These are phyloP conservation scores for Trametes cinnabarina DNA, from an alignment of 768 basidiomycete species.

Conservation along the genomic window DNA sequence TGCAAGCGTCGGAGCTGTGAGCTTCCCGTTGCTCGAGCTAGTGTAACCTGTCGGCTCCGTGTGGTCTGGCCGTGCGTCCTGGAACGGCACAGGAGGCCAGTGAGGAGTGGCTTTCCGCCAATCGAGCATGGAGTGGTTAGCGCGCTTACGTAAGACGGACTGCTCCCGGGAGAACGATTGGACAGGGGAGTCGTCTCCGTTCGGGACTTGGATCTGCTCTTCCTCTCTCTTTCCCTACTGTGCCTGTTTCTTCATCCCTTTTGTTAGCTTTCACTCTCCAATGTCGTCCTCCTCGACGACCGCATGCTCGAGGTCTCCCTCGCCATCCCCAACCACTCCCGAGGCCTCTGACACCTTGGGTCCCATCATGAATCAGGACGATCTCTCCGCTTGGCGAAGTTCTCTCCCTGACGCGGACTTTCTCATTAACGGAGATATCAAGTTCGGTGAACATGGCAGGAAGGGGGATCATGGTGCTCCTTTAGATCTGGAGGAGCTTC, in stretches of 20 bases:
- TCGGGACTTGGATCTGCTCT: not conserved
- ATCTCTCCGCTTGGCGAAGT: constrained; percentile 58
- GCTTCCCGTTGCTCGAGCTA: no score
- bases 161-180: not conserved
- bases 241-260: not conserved
- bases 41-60: no score
- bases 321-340: constrained; percentile 69
- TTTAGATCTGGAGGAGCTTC: constrained; percentile 65
- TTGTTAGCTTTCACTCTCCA: constrained; percentile 2
- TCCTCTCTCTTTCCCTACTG: constrained; percentile 1
- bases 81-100: not conserved
- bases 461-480: constrained; percentile 43
- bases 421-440: constrained; percentile 37
- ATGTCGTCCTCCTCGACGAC: constrained; percentile 64
- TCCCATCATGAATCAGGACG: constrained; percentile 50
- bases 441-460: constrained; percentile 39
- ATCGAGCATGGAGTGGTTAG: not conserved
- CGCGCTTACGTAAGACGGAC: not conserved
- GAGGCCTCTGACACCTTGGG: constrained; percentile 57
- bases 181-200: not conserved
- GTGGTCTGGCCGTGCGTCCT: not conserved
- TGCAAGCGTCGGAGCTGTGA: no score
- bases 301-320: constrained; percentile 65
- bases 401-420: constrained; percentile 44
- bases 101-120: not conserved